Evolutionary conservation across 2,329 filamentous ascomycete species (phyloP).

Genomic region (Xylaria sp.): DNA sequence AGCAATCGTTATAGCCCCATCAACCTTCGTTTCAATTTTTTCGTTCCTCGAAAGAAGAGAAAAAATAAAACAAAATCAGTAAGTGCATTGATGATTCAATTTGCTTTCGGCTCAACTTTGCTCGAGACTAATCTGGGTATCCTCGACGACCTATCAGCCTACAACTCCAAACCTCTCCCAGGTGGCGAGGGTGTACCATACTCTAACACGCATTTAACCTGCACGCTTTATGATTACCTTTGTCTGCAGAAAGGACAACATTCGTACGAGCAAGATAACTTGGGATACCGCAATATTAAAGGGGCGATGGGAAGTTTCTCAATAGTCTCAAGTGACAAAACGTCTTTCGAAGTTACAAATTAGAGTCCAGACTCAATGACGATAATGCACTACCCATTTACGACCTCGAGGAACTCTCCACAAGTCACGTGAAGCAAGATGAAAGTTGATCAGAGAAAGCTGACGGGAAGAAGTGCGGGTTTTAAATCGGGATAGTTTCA

Average conservation of each 20-base stretch:
- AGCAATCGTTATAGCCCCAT: neutral
- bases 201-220: neutral
- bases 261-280: neutral
- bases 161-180: neutral
- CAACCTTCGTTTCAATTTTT: neutral
- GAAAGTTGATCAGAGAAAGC: neutral
- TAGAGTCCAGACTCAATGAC: neutral
- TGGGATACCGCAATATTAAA: neutral
- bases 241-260: neutral
- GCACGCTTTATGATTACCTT: neutral
- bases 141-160: neutral
- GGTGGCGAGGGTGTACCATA: neutral
- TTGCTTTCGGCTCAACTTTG: neutral
- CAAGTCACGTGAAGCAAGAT: neutral
- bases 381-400: neutral
- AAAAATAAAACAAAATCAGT: neutral
- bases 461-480: neutral
- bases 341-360: neutral
- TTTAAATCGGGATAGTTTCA: neutral
- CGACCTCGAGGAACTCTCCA: neutral
- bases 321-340: neutral
- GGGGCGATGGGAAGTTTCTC: neutral
- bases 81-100: neutral
- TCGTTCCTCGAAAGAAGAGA: neutral
- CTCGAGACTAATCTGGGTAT: neutral